These are phyloP conservation scores for Sporothrix luriei DNA, from an alignment of 2,329 filamentous ascomycete species.

Conservation along the genomic window DNA sequence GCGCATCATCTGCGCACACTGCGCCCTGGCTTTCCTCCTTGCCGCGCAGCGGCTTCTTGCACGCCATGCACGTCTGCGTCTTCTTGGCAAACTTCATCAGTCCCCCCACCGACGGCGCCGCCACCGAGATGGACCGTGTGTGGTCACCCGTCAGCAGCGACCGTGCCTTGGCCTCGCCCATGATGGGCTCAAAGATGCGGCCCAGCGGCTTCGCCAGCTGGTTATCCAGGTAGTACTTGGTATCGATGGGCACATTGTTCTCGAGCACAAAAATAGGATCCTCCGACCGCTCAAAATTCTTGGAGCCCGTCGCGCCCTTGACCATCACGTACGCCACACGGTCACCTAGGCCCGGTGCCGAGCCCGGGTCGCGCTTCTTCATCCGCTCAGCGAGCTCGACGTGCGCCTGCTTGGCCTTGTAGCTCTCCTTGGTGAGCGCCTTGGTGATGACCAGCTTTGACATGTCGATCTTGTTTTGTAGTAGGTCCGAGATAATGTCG, in stretches of 20 bases:
- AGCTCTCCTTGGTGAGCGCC: slow-evolving; percentile 86
- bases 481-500: slow-evolving; percentile 86
- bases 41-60: slow-evolving; percentile 88
- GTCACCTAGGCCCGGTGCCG: slow-evolving; percentile 87
- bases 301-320: slow-evolving; percentile 83
- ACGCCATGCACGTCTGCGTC: slow-evolving; percentile 97
- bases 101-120: slow-evolving; percentile 85
- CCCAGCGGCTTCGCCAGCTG: slow-evolving; percentile 92
- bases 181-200: slow-evolving; percentile 95
- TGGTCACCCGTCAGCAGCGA: slow-evolving; percentile 89
- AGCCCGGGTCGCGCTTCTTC: slow-evolving; percentile 94
- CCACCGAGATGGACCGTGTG: slow-evolving; percentile 90
- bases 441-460: slow-evolving; percentile 99
- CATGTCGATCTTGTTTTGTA: slow-evolving; percentile 99
- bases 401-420: slow-evolving; percentile 91
- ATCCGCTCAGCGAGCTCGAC: slow-evolving; percentile 94
- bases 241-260: slow-evolving; percentile 97
- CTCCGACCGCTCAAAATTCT: slow-evolving; percentile 96
- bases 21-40: slow-evolving; percentile 75
- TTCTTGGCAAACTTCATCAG: slow-evolving; percentile 99
- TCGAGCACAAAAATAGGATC: slow-evolving; percentile 97
- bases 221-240: slow-evolving; percentile 97
- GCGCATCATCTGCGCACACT: slow-evolving; percentile 82
- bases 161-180: slow-evolving; percentile 81
- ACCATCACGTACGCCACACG: slow-evolving; percentile 98